Base-by-base conservation (phyloP, 2,329 filamentous ascomycete genomes). In the Xylariomycetidae sp. region DNA sequence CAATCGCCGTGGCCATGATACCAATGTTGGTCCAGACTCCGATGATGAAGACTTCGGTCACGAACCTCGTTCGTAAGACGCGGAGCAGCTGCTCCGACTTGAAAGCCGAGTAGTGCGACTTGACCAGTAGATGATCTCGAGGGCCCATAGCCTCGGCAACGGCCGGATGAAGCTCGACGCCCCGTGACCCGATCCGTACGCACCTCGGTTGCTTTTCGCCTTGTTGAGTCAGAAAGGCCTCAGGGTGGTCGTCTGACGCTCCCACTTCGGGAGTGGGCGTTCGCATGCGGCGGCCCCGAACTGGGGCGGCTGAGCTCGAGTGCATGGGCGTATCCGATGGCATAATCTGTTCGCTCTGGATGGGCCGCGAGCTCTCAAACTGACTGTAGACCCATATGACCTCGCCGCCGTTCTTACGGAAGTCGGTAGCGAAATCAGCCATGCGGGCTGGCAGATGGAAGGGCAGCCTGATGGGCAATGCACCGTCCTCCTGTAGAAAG, bases 71-170 rank as follows among this genome's bases (percentile, higher is more conserved):
- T n/a, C 89, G 78, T 28, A 97, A 64, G n/a, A 79, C 71, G 31
- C 83, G 70, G 6, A 97, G 71, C 12, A 97, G 69, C 30, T 76
- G 73, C 0, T 82, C 86, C 7, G 77, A 78, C 33, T 80, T 76
- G 54, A 97, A 89, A 11, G 89, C 89, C 4, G 92, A 97, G 59
- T 97, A 97, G 47, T 87, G 77, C 5, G 79, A 79, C 59, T 95
- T 97, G 33, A 71, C 64, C 34, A 80, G 57, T 28, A 66, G 54
- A 27, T 70, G 51, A 41, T 82, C 78, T 26, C 57, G 56, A 57
- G 46, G 66, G 54, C 55, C 77, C 46, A 68, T 56, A 23, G 53
- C 60, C 5, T 58, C 54, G 36, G 63, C 56, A n/a, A 75, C 56
- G 1, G 51, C 47, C 2, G 61, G 49, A 1, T 66, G 60, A 22